Evolutionary conservation across 2,329 filamentous ascomycete species (phyloP).

Genomic region (Gyromitra esculenta): DNA sequence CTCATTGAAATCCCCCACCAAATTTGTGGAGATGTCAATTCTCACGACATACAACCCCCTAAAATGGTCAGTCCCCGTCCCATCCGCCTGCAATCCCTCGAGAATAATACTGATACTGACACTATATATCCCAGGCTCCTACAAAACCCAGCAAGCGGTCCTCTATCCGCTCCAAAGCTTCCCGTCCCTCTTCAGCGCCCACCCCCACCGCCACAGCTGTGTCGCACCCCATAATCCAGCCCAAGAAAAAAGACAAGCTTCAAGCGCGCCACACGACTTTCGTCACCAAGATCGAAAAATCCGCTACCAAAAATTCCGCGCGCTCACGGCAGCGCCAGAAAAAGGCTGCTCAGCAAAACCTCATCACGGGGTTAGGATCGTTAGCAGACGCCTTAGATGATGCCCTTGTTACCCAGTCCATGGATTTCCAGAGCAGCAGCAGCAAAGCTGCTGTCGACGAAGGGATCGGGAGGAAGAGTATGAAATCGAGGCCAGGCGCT

Average conservation of each 20-base stretch:
- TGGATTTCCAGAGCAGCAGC: conserved; percentile 58
- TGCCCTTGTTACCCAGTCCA: not conserved
- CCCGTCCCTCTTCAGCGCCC: conserved; percentile 65
- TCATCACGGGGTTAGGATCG: conserved; percentile 77
- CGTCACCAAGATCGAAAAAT: conserved; percentile 77
- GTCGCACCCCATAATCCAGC: conserved; percentile 64
- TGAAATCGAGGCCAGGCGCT: conserved; percentile 79
- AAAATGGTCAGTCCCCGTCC: conserved; percentile 34
- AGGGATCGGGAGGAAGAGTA: conserved; percentile 76
- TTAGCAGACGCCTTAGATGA: conserved; percentile 84
- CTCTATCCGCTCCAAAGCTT: conserved; percentile 68
- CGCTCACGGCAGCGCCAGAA: conserved; percentile 69
- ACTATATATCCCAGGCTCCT: conserved; percentile 35
- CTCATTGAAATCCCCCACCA: conserved; percentile 24
- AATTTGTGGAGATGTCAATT: conserved; percentile 5
- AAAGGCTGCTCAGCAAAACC: conserved; percentile 77
- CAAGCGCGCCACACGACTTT: conserved; percentile 83
- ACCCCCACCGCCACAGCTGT: conserved; percentile 63
- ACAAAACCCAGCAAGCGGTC: conserved; percentile 64
- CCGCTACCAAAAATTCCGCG: conserved; percentile 59
- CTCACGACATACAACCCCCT: not conserved
- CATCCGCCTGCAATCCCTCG: not conserved
- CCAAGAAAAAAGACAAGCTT: conserved; percentile 84
- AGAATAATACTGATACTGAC: conserved; percentile 11
- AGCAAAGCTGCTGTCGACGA: conserved; percentile 64